Percentiles rank a stretch among this genome's conserved stretches.
phyloP scores from a whole-genome alignment of 495 filamentous ascomycete species.

The Entonaema liquescens region DNA sequence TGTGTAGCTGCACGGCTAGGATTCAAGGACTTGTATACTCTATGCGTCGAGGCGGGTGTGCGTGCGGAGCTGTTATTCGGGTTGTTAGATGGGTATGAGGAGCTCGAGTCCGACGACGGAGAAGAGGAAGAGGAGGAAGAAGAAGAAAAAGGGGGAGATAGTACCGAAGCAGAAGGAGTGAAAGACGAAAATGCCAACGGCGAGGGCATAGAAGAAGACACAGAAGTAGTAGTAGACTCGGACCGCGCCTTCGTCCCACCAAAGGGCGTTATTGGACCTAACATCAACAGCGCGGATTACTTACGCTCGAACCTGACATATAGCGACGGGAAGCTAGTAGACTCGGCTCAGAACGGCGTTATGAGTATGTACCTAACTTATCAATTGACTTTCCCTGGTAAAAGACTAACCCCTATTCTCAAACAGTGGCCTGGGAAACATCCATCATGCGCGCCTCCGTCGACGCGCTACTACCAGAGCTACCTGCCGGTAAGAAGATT shows the following conservation, averaged over 20 bases:
- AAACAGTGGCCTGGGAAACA: slow-evolving; percentile 86
- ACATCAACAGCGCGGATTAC: slow-evolving; percentile 73
- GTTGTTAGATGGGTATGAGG: slow-evolving; percentile 78
- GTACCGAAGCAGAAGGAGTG: slow-evolving; percentile 5
- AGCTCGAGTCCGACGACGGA: slow-evolving; percentile 68
- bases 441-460: slow-evolving; percentile 86
- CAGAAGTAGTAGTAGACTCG: slow-evolving; percentile 45
- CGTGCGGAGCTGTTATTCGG: slow-evolving; percentile 86
- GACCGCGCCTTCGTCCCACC: slow-evolving; percentile 50
- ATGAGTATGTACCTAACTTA: slow-evolving; percentile 72
- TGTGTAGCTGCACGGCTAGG: slow-evolving; percentile 82
- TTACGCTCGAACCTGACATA: slow-evolving; percentile 81
- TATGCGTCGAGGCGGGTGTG: slow-evolving; percentile 91
- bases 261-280: slow-evolving; percentile 44
- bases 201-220: slow-evolving; percentile 4
- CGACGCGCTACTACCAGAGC: slow-evolving; percentile 51
- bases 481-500: slow-evolving; percentile 67
- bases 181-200: neutral
- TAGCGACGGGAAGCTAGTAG: slow-evolving; percentile 75
- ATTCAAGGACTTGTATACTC: slow-evolving; percentile 75
- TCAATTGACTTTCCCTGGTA: slow-evolving; percentile 46
- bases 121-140: slow-evolving; percentile 64
- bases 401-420: slow-evolving; percentile 20
- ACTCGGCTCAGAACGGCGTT: slow-evolving; percentile 83
- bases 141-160: slow-evolving; percentile 53